phyloP scores from a whole-genome alignment of 169 alveolate genomes.

The Blepharisma undulans region DNA sequence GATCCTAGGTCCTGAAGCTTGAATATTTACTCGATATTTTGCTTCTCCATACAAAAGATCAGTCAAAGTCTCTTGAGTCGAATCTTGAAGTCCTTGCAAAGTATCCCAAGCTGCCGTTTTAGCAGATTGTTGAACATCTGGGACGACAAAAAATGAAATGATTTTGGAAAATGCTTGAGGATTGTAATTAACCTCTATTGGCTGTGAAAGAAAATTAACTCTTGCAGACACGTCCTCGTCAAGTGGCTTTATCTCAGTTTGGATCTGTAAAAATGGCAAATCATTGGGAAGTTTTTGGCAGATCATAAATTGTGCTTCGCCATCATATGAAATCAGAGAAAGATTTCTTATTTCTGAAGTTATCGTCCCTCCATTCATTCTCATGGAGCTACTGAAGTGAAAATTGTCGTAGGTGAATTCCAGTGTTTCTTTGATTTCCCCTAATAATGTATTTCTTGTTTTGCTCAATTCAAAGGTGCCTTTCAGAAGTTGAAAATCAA shows the following conservation, averaged over 20 bases:
- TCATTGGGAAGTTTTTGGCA: background rate
- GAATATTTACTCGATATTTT: background rate
- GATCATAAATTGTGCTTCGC: background rate
- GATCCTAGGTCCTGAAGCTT: background rate
- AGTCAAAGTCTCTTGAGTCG: background rate
- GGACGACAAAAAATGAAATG: constrained; percentile 6
- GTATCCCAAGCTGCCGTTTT: constrained; percentile 38
- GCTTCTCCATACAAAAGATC: background rate
- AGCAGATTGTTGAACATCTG: background rate
- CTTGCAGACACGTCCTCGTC: background rate
- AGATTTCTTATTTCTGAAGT: background rate
- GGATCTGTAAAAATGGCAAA: background rate
- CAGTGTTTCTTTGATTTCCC: background rate
- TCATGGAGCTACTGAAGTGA: background rate
- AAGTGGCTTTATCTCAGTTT: background rate
- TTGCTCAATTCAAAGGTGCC: background rate
- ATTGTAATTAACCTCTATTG: background rate
- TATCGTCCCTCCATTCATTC: background rate
- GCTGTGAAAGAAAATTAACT: background rate
- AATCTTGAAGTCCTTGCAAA: background rate
- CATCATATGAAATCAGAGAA: background rate
- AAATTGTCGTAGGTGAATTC: background rate
- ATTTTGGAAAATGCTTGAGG: background rate
- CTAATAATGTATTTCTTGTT: background rate
- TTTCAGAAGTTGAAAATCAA: background rate